phyloP scores from a whole-genome alignment of 1,284 basidiomycete species.

The Uromyces viciae-fabae region DNA sequence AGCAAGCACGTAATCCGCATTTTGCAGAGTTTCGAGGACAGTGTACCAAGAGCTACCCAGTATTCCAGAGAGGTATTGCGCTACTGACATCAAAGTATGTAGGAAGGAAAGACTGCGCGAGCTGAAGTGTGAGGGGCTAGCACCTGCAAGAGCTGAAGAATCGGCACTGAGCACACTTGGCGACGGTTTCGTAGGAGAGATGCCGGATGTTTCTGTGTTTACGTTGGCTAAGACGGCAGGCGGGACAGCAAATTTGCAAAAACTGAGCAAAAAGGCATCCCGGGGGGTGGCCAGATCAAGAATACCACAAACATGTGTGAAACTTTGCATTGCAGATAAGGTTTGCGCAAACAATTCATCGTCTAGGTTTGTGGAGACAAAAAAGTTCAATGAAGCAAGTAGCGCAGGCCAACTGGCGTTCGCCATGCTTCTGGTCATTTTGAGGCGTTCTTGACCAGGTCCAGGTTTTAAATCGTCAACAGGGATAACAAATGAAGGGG shows the following conservation, averaged over 20 bases:
- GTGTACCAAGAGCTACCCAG: constrained; percentile 85
- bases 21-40: constrained; percentile 82
- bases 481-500: constrained; percentile 70
- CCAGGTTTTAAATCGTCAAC: constrained; percentile 61
- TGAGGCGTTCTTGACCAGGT: constrained; percentile 58
- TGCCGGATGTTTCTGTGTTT: constrained; percentile 62
- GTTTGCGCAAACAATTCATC: constrained; percentile 82
- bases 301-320: constrained; percentile 85
- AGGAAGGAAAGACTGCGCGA: constrained; percentile 86
- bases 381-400: constrained; percentile 79
- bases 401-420: constrained; percentile 82
- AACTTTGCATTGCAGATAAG: constrained; percentile 72
- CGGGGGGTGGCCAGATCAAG: constrained; percentile 76
- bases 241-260: constrained; percentile 83
- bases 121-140: constrained; percentile 62
- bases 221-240: constrained; percentile 77
- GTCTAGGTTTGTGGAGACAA: constrained; percentile 80
- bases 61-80: constrained; percentile 75
- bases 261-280: constrained; percentile 83
- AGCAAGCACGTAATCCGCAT: constrained; percentile 81
- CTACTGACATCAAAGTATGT: constrained; percentile 72
- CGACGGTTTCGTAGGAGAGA: constrained; percentile 61
- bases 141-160: constrained; percentile 63
- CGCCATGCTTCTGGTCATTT: constrained; percentile 70
- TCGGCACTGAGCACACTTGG: constrained; percentile 63